Conservation (phyloP, 2,329 filamentous ascomycete species). For the Podosphaera fusca region DNA sequence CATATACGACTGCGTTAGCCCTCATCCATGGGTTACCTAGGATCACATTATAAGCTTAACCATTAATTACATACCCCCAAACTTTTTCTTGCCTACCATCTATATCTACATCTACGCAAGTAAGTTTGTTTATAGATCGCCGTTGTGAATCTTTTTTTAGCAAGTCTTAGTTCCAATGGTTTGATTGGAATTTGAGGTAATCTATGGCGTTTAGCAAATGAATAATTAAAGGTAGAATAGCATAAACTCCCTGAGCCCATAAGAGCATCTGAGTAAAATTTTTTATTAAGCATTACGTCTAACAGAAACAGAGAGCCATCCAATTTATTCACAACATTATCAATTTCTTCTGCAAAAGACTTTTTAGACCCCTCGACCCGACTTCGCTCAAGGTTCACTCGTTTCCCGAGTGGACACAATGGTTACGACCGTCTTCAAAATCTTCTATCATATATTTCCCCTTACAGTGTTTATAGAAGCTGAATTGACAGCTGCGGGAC, state of each 20-base stretch:
- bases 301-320: neutral
- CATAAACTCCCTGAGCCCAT: neutral
- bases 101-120: no score
- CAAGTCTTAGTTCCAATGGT: neutral
- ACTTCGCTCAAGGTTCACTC: no score
- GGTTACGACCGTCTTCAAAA: neutral
- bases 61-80: no score
- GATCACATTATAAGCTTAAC: no score
- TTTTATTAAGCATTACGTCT: neutral
- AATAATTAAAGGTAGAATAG: neutral
- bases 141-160: neutral
- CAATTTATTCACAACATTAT: neutral
- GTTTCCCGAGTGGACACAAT: neutral
- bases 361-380: neutral
- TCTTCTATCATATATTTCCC: neutral
- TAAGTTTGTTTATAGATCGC: no score
- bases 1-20: no score
- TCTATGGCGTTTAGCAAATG: neutral
- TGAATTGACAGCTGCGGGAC: neutral
- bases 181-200: neutral
- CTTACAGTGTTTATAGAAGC: neutral
- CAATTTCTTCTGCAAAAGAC: neutral
- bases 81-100: no score
- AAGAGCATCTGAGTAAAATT: neutral
- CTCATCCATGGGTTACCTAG: no score